Evolutionary conservation across 2,329 filamentous ascomycete species (phyloP), one percentile per base, ranked within the genome.

Genomic region (Bipolaris cookei): DNA sequence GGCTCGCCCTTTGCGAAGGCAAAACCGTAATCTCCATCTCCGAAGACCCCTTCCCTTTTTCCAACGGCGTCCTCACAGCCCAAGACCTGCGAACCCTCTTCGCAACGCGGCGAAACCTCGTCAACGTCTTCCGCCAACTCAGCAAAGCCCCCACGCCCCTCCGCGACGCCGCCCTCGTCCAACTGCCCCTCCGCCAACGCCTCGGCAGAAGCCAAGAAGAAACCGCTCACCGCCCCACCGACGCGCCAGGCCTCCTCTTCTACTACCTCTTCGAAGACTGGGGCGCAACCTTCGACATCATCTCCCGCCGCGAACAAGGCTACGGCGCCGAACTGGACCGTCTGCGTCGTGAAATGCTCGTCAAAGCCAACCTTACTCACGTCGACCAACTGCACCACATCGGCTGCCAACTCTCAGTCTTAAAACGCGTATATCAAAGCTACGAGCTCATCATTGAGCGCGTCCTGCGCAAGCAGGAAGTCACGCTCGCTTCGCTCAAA

Each of bases 21-120:
- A 86, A 85, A 62, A 91, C 89, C 0, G 83, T 91, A 35, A 83
- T 92, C 51, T 88, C 88, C 0, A 85, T 92, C 38, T 85, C 90
- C 54, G 89, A 91, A 69, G 80, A 83, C 55, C 80, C 80, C 0
- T 82, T 78, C 43, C 80, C 80, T 0, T 76, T 74, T 35, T 59
- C 58, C 20, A 67, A 75, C 13, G 71, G 73, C 42, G 64, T 70
- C 73, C 56, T 80, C 14, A 75, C 76, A 20, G 59, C 68, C 35
- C 51, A 81, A 64, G 65, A 84, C 48, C 76, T 80, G 18, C 79
- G 76, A 68, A 81, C 79, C 62, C 80, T 80, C 49, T 80, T 78
- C 53, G 78, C 81, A 43, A 81, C 83, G 21, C 83, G 85, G 6
- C 78, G 84, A 11, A 89, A 89, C 62, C 77, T 86, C 3, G 77